Base-by-base conservation (phyloP, 352 stramenopile genomes). In the Thalassiosira hispida region DNA sequence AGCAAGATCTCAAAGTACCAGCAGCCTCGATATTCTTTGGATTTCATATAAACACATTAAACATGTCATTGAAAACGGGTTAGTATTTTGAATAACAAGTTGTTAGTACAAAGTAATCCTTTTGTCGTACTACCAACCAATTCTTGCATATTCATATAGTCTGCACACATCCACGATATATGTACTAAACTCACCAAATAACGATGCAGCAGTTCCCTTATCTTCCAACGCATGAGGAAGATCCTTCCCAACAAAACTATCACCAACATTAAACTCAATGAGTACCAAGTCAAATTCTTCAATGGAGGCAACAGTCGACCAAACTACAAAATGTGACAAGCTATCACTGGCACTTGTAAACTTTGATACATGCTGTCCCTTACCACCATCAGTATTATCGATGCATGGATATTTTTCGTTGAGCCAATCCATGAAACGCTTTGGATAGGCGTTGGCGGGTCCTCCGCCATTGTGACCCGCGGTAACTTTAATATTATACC, bases 181-280 rank as follows among this genome's bases (percentile, higher is more conserved):
- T n/a, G n/a, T n/a, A n/a, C n/a, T n/a, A n/a, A n/a, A n/a, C n/a
- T n/a, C n/a, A n/a, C n/a, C n/a, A n/a, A n/a, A n/a, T n/a, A n/a
- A n/a, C n/a, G n/a, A n/a, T n/a, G 5, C 40, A 49, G 11, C 16
- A 3, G 9, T 16, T 8, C 59, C 71, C 29, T 79, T 79, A 14
- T 79, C 61, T 53, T 79, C 71, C 51, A 79, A 73, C 29, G 60
- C 60, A 71, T 79, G 71, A 2, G 71, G 61, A 25, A 79, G 27
- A 31, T 57, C 60, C n/a, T 42, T 42, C 40, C 40, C 9, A 49
- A 49, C 11, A 18, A 49, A 49, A 18, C 16, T 16, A 74, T 84
- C 76, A 49, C 74, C 78, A 14, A 84, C 56, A 66, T 77, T 78
- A 31, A 84, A 84, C 44, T 84, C 76, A 44, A 76, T 57, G 11